Base-by-base conservation (phyloP, 441 rosid genomes). In the Arabidopsis hybrid region DNA sequence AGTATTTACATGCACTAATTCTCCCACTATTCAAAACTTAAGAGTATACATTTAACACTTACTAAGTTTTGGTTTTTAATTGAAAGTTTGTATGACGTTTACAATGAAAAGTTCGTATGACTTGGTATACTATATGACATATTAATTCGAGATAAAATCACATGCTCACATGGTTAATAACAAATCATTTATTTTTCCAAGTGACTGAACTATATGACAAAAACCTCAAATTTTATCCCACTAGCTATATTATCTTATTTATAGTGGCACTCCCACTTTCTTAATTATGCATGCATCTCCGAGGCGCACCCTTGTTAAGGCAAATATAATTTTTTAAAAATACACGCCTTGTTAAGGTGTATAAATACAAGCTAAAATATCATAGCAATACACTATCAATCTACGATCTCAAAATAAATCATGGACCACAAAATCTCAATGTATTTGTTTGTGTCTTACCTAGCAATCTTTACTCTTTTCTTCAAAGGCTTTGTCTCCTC, bases 401-500 rank as follows among this genome's bases (percentile, higher is more conserved):
- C 65, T 50, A 51, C 57, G 17, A 62, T 32, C 49, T 26, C 29
- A 26, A 26, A 26, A 26, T 26, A 26, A 26, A 71, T 60, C 40
- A 85, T 89, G 95, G 83, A 63, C 74, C 60, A 7, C 31, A 84
- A 81, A 58, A 71, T 53, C 64, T 58, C 76, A 76, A 65, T 73
- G 53, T 61, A 10, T 81, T 60, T n/a, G 10, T 40, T 57, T 43
- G 5, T 60, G n/a, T 53, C 52, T 38, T 76, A 38, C 65, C 63
- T 51, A 8, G 78, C 39, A 21, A 71, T 61, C 39, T 79, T 56
- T 8, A 68, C 32, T 60, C 71, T 51, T 65, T n/a, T 60, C 60
- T 76, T 53, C 34, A 47, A 69, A 51, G 50, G 75, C 17, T 7
- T 73, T 3, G 84, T 71, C 26, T 70, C 75, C 38, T 60, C 80